Evolutionary conservation across 1,284 basidiomycete genomes (phyloP).

Genomic region (Mycena sp.): DNA sequence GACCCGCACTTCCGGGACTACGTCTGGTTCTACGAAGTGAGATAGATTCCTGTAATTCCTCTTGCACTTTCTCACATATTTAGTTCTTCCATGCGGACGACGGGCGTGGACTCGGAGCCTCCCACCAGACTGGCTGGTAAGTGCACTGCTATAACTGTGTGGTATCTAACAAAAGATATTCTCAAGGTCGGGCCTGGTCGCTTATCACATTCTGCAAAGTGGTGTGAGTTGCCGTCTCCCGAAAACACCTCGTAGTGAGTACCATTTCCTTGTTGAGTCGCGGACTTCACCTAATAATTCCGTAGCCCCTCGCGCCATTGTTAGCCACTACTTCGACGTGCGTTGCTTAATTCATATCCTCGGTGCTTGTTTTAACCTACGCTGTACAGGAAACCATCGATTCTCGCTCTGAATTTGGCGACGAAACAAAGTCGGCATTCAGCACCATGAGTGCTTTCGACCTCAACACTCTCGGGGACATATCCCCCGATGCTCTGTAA

Average conservation of each 20-base stretch:
- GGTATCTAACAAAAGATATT: slow-evolving; percentile 8
- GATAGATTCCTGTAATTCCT: slow-evolving; percentile 32
- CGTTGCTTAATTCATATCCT: slow-evolving; percentile 42
- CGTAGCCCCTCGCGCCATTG: slow-evolving; percentile 87
- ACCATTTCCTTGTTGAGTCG: slow-evolving; percentile 22
- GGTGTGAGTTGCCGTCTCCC: slow-evolving; percentile 87
- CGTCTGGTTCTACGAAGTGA: slow-evolving; percentile 93
- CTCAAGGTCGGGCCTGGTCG: slow-evolving; percentile 87
- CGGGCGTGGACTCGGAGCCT: slow-evolving; percentile 93
- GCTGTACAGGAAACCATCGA: slow-evolving; percentile 78
- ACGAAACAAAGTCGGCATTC: slow-evolving; percentile 71
- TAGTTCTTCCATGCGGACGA: slow-evolving; percentile 96
- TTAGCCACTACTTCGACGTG: slow-evolving; percentile 94
- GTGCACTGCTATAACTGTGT: slow-evolving; percentile 39
- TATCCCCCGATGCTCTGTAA: slow-evolving; percentile 82
- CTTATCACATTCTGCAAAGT: slow-evolving; percentile 91
- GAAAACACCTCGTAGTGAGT: slow-evolving; percentile 88
- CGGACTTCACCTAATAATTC: slow-evolving; percentile 39
- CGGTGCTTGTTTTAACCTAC: slow-evolving; percentile 24
- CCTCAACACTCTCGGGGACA: slow-evolving; percentile 74
- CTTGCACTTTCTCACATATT: slow-evolving; percentile 9
- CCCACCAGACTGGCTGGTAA: slow-evolving; percentile 97
- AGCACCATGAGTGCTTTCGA: slow-evolving; percentile 73
- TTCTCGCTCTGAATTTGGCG: slow-evolving; percentile 76
- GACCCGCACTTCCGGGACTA: slow-evolving; percentile 99